Conservation (phyloP, 352 stramenopile genomes). For the Pythium phragmiticola region DNA sequence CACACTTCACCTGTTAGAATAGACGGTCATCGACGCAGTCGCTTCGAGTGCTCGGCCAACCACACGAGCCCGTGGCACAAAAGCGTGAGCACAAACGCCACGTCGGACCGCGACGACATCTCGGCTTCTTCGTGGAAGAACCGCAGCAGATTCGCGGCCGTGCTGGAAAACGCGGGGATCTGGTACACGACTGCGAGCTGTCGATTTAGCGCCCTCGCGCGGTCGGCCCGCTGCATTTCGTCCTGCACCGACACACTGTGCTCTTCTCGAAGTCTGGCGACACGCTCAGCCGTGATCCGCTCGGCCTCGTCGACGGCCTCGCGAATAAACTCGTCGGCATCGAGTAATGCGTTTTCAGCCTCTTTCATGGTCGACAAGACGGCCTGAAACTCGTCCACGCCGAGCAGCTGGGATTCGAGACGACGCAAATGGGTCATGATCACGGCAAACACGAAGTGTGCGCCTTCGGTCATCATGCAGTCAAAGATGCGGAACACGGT, state of each 20-base stretch:
- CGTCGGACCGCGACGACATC: slow-evolving; percentile 64
- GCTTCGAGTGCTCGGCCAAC: slow-evolving; percentile 75
- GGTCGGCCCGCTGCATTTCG: slow-evolving; percentile 68
- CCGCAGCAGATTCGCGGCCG: slow-evolving; percentile 57
- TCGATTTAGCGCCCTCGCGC: slow-evolving; percentile 56
- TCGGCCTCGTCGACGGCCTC: slow-evolving; percentile 45
- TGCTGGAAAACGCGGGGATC: slow-evolving; percentile 74
- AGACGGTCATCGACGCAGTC: slow-evolving; percentile 34
- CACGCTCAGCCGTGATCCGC: slow-evolving; percentile 34
- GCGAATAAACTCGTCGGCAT: slow-evolving; percentile 60
- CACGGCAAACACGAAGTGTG: slow-evolving; percentile 79
- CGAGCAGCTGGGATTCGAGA: slow-evolving; percentile 50
- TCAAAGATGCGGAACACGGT: slow-evolving; percentile 89
- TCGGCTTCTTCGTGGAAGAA: slow-evolving; percentile 81
- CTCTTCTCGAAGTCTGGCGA: slow-evolving; percentile 49
- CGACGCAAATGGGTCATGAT: slow-evolving; percentile 77
- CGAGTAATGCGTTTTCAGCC: slow-evolving; percentile 57
- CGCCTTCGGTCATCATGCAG: slow-evolving; percentile 82
- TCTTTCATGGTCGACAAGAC: slow-evolving; percentile 78
- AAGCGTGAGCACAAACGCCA: slow-evolving; percentile 76
- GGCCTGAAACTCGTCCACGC: slow-evolving; percentile 60
- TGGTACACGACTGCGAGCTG: slow-evolving; percentile 75
- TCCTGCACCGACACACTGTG: slow-evolving; percentile 58
- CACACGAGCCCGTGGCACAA: slow-evolving; percentile 81
- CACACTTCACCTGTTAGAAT: not conserved